phyloP scores from a whole-genome alignment of 768 basidiomycete species.

The Boletus eberwhitei region DNA sequence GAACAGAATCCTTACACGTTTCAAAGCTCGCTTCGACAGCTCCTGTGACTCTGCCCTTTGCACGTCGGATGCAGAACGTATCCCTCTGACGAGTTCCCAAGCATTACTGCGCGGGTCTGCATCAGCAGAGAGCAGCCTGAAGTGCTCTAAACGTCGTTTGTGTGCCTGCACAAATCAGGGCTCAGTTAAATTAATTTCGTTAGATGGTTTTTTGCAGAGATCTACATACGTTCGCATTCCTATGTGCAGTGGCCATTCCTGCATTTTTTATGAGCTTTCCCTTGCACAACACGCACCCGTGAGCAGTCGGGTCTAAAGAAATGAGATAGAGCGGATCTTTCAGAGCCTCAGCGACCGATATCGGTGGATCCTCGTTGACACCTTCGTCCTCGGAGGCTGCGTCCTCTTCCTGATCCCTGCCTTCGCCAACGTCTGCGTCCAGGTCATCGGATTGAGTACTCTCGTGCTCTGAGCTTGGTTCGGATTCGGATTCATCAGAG shows the following conservation, averaged over 20 bases:
- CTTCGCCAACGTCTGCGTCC: conserved; percentile 20
- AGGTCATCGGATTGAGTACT: conserved; percentile 30
- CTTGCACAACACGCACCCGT: conserved; percentile 67
- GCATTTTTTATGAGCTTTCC: conserved; percentile 65
- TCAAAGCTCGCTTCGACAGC: conserved; percentile 59
- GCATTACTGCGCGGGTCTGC: conserved; percentile 47
- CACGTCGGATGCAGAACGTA: conserved; percentile 2
- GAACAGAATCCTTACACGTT: conserved; percentile 45
- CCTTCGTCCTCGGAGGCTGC: conserved; percentile 24
- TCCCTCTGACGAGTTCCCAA: conserved; percentile 36
- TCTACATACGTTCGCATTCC: conserved; percentile 58
- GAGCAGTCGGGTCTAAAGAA: conserved; percentile 50
- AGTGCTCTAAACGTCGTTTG: conserved; percentile 53
- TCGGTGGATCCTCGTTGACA: conserved; percentile 36
- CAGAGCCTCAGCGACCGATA: conserved; percentile 59
- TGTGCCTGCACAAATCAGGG: conserved; percentile 48
- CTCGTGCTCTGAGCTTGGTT: conserved; percentile 43
- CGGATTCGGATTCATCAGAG: conserved; percentile 61
- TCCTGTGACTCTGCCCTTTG: conserved; percentile 13
- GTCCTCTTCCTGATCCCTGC: conserved; percentile 25
- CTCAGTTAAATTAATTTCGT: neutral
- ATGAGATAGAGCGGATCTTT: conserved; percentile 61
- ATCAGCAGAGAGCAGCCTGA: conserved; percentile 40
- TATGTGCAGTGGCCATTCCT: conserved; percentile 56
- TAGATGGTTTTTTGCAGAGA: neutral